phyloP scores from a whole-genome alignment of 2,329 filamentous ascomycete genomes.

The Talaromyces sp. region DNA sequence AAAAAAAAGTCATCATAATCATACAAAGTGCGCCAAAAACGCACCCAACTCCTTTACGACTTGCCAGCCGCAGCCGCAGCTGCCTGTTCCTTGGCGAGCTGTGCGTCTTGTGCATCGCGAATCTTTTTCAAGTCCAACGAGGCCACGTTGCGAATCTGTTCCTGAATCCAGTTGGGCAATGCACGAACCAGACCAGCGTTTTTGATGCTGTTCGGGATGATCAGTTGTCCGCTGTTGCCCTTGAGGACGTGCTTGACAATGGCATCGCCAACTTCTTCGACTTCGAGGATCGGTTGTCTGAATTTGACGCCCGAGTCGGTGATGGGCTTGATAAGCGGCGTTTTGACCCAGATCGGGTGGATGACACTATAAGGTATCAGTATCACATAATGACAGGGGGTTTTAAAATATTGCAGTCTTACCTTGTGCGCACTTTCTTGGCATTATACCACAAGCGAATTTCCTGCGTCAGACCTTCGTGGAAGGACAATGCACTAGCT shows the following conservation, averaged over 20 bases:
- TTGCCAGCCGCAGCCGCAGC: slow-evolving; percentile 45
- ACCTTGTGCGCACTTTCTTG: slow-evolving; percentile 34
- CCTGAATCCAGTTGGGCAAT: slow-evolving; percentile 44
- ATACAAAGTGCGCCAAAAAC: not conserved
- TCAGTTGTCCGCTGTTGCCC: slow-evolving; percentile 44
- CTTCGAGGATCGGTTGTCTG: slow-evolving; percentile 29
- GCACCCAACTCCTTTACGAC: not conserved
- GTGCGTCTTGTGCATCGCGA: slow-evolving; percentile 12
- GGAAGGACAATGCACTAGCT: slow-evolving; percentile 48
- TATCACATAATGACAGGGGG: no score
- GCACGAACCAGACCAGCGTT: slow-evolving; percentile 23
- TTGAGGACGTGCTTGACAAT: slow-evolving; percentile 48
- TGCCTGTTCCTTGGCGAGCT: not conserved
- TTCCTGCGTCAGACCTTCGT: slow-evolving; percentile 44
- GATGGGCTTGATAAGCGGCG: slow-evolving; percentile 40
- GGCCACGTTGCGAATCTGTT: slow-evolving; percentile 25
- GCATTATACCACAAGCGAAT: slow-evolving; percentile 31
- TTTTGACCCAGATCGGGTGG: slow-evolving; percentile 43
- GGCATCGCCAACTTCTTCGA: slow-evolving; percentile 40
- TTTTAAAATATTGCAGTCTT: no score
- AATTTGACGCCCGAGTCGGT: slow-evolving; percentile 26
- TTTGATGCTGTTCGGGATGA: slow-evolving; percentile 38
- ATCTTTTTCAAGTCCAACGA: slow-evolving; percentile 20
- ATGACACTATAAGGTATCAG: slow-evolving; percentile 22
- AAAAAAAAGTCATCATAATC: not conserved